These are phyloP conservation scores for Debaryomyces coudertii DNA, from an alignment of 1,139 yeast genomes.

Conservation along the genomic window DNA sequence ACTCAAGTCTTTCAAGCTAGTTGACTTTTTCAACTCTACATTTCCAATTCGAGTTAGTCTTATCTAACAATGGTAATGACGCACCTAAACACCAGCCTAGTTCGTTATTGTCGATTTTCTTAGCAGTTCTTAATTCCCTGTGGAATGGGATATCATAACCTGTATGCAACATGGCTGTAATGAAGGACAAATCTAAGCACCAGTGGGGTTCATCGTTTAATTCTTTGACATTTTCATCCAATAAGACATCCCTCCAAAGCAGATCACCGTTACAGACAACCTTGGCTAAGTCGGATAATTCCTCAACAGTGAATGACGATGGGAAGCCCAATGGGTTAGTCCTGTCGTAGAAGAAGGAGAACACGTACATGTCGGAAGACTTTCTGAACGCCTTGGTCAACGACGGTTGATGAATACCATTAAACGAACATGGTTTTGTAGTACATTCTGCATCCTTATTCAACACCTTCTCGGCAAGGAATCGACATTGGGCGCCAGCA, in stretches of 20 bases:
- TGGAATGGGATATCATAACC: constrained; percentile 93
- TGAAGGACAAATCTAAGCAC: constrained; percentile 91
- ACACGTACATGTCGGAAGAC: constrained; percentile 77
- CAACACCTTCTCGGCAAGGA: constrained; percentile 76
- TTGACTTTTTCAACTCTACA: constrained; percentile 50
- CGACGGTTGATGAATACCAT: constrained; percentile 96
- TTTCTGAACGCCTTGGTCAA: constrained; percentile 71
- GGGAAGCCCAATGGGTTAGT: constrained; percentile 96
- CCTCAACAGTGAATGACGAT: constrained; percentile 79
- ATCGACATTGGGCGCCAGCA: constrained; percentile 75
- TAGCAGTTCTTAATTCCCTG: constrained; percentile 90
- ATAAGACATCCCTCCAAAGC: constrained; percentile 65
- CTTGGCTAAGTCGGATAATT: constrained; percentile 77
- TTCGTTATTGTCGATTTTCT: constrained; percentile 84
- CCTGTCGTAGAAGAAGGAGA: constrained; percentile 93
- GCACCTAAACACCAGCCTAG: constrained; percentile 99
- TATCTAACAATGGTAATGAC: constrained; percentile 82
- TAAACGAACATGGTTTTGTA: constrained; percentile 86
- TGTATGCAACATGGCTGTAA: constrained; percentile 84
- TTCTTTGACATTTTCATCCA: constrained; percentile 67
- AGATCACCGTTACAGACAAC: constrained; percentile 83
- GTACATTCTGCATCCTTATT: constrained; percentile 81
- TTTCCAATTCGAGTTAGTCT: constrained; percentile 63
- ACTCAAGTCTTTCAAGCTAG: neutral
- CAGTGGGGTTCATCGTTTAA: constrained; percentile 83